Conservation (phyloP, 1,139 yeast species). For the Taiozyma sp. region DNA sequence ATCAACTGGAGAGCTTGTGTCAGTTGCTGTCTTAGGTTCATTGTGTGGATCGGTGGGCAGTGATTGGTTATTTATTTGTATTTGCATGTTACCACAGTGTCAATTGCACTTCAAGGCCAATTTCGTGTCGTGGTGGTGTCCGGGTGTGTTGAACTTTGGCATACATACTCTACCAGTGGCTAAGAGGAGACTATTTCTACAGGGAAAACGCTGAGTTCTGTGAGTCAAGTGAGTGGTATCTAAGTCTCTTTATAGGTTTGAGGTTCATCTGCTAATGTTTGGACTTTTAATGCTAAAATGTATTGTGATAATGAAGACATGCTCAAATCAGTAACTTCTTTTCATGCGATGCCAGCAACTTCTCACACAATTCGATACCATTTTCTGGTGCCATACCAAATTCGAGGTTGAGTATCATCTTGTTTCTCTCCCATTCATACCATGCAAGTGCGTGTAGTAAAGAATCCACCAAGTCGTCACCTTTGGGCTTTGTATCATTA, state of each 20-base stretch:
- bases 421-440: conserved; percentile 40
- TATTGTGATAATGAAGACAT: too few relatives aligned
- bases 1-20: conserved; percentile 63
- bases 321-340: background rate
- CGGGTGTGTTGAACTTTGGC: background rate
- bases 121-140: background rate
- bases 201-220: too few relatives aligned
- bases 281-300: too few relatives aligned
- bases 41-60: conserved; percentile 3
- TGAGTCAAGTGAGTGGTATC: too few relatives aligned
- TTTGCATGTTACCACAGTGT: too few relatives aligned
- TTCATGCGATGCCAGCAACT: conserved; percentile 9
- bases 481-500: conserved; percentile 32
- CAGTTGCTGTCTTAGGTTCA: conserved; percentile 35
- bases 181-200: background rate
- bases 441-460: conserved; percentile 52
- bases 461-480: conserved; percentile 59
- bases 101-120: too few relatives aligned
- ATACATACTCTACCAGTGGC: background rate
- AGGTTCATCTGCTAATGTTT: too few relatives aligned
- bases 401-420: conserved; percentile 17
- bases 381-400: conserved; percentile 11
- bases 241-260: too few relatives aligned
- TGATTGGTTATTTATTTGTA: background rate
- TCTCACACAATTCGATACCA: conserved; percentile 12